Evolutionary conservation across 257 asterid genomes (phyloP), one percentile per base, ranked within the genome.

Genomic region (Ehretia macrophylla): DNA sequence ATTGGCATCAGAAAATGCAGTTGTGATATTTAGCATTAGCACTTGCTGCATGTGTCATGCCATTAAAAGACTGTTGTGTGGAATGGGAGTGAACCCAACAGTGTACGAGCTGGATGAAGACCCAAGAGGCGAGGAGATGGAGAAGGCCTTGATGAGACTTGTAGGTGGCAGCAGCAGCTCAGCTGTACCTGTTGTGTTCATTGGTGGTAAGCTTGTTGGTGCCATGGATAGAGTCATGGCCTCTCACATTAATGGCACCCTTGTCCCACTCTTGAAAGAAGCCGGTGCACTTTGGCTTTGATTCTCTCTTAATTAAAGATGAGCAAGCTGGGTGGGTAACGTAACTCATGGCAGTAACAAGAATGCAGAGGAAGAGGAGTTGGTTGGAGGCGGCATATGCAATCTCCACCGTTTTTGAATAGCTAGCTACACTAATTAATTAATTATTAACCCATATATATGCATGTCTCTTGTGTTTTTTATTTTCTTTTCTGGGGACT

Each of bases 31-130:
- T 77, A 75, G 75, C 66, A 79, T 90, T 16, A 56, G 88, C 2
- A 53, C 83, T 16, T 85, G 95, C 70, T 83, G 83, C 92, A 85
- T 85, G 95, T 83, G 85, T 81, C 85, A 85, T 68, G 95, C 72
- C 62, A 81, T 83, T 86, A 78, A 73, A 68, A 61, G 73, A 50
- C 85, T 85, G 57, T 80, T 85, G 58, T 66, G 80, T 27, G 76
- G 87, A 0, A 81, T 81, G 87, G 87, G 87, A 19, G 87, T 81
- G n/a, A 72, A 57, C 74, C 82, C 87, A 0, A 81, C 77, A 0
- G 87, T 81, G 0, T 70, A 75, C 13, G 87, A 81, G 84, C 78
- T 81, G 0, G 87, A 81, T 71, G 78, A 81, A 17, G 80, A 81
- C 11, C 84, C 84, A 11, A 35, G 66, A 0, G 87, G 82, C 1